Conservation (phyloP, 2,329 filamentous ascomycete genomes). For the Mycocentrospora acerina region DNA sequence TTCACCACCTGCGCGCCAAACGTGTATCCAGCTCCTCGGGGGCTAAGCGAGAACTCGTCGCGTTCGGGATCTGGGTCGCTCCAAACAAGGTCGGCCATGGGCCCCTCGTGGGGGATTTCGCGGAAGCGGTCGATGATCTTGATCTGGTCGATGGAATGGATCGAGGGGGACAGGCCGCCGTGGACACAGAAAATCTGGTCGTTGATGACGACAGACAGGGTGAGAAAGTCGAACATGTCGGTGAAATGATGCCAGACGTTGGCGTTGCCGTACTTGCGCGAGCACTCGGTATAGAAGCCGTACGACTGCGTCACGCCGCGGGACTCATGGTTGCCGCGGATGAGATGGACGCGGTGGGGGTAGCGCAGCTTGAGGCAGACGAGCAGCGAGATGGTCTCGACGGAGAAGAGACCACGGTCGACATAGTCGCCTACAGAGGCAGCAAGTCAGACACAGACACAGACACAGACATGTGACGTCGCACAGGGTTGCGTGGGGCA, state of each 20-base stretch:
- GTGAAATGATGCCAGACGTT: slow-evolving; percentile 99
- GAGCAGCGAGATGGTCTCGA: slow-evolving; percentile 96
- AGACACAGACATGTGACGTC: slow-evolving; percentile 11
- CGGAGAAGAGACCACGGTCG: slow-evolving; percentile 96
- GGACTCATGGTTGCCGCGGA: slow-evolving; percentile 97
- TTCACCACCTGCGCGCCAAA: slow-evolving; percentile 97
- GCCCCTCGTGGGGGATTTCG: slow-evolving; percentile 96
- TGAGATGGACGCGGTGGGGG: slow-evolving; percentile 90
- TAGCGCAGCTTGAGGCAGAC: slow-evolving; percentile 97
- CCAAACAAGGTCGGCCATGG: slow-evolving; percentile 99
- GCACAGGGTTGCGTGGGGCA: slow-evolving; percentile 20
- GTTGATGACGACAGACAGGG: slow-evolving; percentile 95
- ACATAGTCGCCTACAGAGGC: slow-evolving; percentile 90
- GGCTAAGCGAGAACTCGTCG: slow-evolving; percentile 94
- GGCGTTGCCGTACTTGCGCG: slow-evolving; percentile 95
- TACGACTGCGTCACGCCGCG: slow-evolving; percentile 98
- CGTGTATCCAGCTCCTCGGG: slow-evolving; percentile 91
- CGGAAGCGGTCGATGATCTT: slow-evolving; percentile 99
- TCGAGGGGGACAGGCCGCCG: slow-evolving; percentile 70
- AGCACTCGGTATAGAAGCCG: slow-evolving; percentile 98
- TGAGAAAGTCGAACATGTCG: slow-evolving; percentile 99
- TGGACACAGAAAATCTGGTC: slow-evolving; percentile 99
- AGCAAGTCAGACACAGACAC: no score
- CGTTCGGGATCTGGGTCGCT: slow-evolving; percentile 96
- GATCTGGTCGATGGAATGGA: slow-evolving; percentile 98